phyloP scores from a whole-genome alignment of 140 eudicot species.

The Stevia rebaudiana region DNA sequence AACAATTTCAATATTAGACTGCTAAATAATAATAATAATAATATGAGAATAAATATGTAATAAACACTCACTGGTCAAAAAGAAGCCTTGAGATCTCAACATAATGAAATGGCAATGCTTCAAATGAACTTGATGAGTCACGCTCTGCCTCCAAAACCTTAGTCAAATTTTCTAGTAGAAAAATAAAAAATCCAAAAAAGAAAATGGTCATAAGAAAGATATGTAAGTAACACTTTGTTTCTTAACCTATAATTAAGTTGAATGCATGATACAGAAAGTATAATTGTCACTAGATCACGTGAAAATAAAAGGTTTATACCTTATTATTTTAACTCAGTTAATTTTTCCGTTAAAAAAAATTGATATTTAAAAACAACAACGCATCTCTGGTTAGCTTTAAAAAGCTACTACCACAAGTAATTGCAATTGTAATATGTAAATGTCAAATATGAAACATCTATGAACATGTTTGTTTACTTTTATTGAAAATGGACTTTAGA shows the following conservation, averaged over 20 bases:
- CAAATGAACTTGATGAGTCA: conserved; percentile 62
- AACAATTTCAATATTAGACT: conserved; percentile 1
- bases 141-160: conserved; percentile 88
- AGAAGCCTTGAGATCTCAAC: conserved; percentile 94
- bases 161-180: conserved; percentile 60
- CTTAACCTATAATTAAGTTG: neutral
- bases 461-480: neutral
- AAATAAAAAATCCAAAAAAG: conserved; percentile 13
- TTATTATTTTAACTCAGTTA: neutral
- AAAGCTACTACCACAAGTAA: neutral
- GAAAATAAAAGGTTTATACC: neutral
- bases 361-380: neutral
- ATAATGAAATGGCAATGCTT: conserved; percentile 85
- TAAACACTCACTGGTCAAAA: conserved; percentile 78
- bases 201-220: neutral
- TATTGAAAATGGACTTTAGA: neutral
- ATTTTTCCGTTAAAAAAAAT: neutral
- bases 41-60: neutral
- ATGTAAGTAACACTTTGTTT: neutral
- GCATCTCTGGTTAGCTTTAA: neutral
- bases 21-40: conserved; percentile 7
- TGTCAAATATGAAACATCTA: neutral
- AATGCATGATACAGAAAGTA: neutral
- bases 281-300: neutral
- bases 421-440: neutral